Conservation (phyloP, 306 rosid species). For the Rosa rugosa region DNA sequence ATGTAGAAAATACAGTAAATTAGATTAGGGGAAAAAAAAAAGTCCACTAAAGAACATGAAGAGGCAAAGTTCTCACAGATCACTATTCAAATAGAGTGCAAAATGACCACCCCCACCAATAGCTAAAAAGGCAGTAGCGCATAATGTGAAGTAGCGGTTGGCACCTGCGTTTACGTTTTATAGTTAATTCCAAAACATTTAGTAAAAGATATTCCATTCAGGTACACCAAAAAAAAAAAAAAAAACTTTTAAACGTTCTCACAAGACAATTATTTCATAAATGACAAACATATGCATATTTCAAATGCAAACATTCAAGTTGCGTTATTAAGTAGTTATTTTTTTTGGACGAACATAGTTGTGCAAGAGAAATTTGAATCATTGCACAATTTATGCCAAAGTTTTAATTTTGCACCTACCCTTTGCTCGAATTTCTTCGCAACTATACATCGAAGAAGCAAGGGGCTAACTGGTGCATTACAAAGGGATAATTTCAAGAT, state of each 20-base stretch:
- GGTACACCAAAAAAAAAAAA: too few species aligned
- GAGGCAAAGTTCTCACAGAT: conserved; percentile 60
- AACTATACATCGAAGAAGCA: neutral
- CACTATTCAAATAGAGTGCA: conserved; percentile 82
- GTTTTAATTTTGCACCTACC: conserved; percentile 4
- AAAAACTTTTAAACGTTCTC: neutral
- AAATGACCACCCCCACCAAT: conserved; percentile 95
- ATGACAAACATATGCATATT: neutral
- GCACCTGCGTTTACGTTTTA: conserved; percentile 47
- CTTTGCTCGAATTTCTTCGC: conserved; percentile 12
- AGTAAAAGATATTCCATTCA: conserved; percentile 1
- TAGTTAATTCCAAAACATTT: neutral
- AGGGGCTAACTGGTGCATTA: conserved; percentile 9
- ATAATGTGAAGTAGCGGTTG: conserved; percentile 87
- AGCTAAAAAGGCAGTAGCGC: conserved; percentile 68
- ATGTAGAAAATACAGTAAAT: too few species aligned
- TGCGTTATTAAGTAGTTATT: neutral
- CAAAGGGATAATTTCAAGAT: neutral
- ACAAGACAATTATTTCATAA: neutral
- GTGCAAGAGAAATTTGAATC: neutral
- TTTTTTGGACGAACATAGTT: neutral
- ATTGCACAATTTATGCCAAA: neutral
- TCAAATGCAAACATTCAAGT: neutral
- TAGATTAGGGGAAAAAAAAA: neutral
- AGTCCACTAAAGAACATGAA: neutral